These are phyloP conservation scores for Capsella rubella DNA, from an alignment of 441 rosid genomes.

Conservation along the genomic window DNA sequence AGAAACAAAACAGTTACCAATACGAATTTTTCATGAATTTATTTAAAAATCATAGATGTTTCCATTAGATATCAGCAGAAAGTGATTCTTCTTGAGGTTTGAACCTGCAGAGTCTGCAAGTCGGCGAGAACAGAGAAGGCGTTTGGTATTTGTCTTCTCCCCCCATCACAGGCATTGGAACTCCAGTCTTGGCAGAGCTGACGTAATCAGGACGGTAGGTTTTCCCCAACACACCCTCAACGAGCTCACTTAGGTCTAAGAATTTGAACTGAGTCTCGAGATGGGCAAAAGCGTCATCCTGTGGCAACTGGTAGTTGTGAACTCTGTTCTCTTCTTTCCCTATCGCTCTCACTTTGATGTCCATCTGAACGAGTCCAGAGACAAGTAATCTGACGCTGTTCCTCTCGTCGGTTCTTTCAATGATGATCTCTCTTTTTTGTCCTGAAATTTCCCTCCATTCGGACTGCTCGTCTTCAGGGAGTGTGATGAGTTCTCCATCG, in stretches of 20 bases:
- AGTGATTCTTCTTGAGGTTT: slow-evolving; percentile 47
- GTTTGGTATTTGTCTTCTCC: slow-evolving; percentile 89
- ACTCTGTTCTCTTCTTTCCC: slow-evolving; percentile 74
- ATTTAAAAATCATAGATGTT: background rate
- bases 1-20: slow-evolving; percentile 32
- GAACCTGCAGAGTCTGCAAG: slow-evolving; percentile 76
- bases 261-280: slow-evolving; percentile 88
- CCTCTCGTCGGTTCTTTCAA: slow-evolving; percentile 77
- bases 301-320: slow-evolving; percentile 77
- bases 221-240: slow-evolving; percentile 87
- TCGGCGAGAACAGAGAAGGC: slow-evolving; percentile 63
- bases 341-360: slow-evolving; percentile 68
- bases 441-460: slow-evolving; percentile 55
- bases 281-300: slow-evolving; percentile 79
- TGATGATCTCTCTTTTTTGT: slow-evolving; percentile 48
- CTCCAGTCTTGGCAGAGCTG: slow-evolving; percentile 76
- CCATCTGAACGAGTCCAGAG: slow-evolving; percentile 61
- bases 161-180: slow-evolving; percentile 89
- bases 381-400: slow-evolving; percentile 66
- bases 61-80: slow-evolving; percentile 45
- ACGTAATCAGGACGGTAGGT: slow-evolving; percentile 79
- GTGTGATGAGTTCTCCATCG: slow-evolving; percentile 51
- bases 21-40: slow-evolving; percentile 13
- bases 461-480: slow-evolving; percentile 60
- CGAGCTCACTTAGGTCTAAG: slow-evolving; percentile 54